Evolutionary conservation across 768 basidiomycete genomes (phyloP), one percentile per base, ranked within the genome.

Genomic region (Serendipita sp.): DNA sequence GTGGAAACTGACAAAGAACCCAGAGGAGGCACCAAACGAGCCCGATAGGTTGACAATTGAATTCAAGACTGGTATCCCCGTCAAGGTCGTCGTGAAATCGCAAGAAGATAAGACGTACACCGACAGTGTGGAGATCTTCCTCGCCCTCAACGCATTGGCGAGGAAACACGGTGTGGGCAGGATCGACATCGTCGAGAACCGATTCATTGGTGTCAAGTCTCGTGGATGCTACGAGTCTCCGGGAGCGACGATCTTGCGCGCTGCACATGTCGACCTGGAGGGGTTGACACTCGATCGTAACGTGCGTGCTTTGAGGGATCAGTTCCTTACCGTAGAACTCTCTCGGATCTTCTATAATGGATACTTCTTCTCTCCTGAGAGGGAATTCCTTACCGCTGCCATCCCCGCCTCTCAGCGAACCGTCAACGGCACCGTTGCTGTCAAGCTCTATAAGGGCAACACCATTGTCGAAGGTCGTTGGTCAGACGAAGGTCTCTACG

Each of bases 151-250:
- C 77, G 78, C 87, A 1, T 84, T 97, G 66, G 96, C 88, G 40
- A 81, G 95, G 68, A 91, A 89, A 72, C 95, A 99, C 75, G 96
- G 94, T 68, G 82, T 99, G 67, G 95, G 96, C 33, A 84, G 96
- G 66, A 88, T 97, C 76, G 96, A 99, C 74, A 98, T 99, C 70
- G 96, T 99, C 71, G 95, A 99, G 79, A 99, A 99, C 79, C 83
- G 96, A 63, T 99, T 96, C 79, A 97, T 98, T 73, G 96, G 96
- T 64, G 96, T 99, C 72, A 99, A 98, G 76, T 92, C 90, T 55
- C 90, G 96, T 36, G 96, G 96, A n/a, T 99, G 96, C 78, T 99
- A 99, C 79, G 96, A 99, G 75, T 87, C 89, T 1, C 96, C 96
- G 15, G 96, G 87, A 3, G 96, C 92, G 27, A 96, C 94, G 60